Evolutionary conservation across 192 early-diverging fungal species (phyloP).

Genomic region (Backusella luteola): DNA sequence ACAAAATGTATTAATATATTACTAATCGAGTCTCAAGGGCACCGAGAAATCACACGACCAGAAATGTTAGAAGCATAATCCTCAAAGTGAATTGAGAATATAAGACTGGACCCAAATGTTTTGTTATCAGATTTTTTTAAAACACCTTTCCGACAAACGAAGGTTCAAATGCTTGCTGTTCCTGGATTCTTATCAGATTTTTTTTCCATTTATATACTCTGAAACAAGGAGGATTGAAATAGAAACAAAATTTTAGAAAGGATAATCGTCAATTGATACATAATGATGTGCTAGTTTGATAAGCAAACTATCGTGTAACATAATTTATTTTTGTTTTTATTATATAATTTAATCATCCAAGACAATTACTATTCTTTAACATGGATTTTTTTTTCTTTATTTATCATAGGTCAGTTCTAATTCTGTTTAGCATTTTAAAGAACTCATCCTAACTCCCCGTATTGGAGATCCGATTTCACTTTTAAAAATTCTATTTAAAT

Average conservation of each 20-base stretch:
- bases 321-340: too few relatives aligned
- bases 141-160: neutral
- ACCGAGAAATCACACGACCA: neutral
- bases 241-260: neutral
- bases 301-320: neutral
- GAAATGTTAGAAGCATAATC: neutral
- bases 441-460: neutral
- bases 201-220: neutral
- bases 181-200: constrained; percentile 2
- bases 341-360: too few relatives aligned
- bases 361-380: too few relatives aligned
- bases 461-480: neutral
- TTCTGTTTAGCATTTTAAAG: neutral
- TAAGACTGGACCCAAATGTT: neutral
- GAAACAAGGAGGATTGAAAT: neutral
- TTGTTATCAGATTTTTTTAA: neutral
- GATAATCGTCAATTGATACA: neutral
- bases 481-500: neutral
- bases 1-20: neutral
- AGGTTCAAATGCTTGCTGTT: neutral
- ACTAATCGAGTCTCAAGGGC: neutral
- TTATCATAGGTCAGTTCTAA: neutral
- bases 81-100: neutral
- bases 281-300: neutral
- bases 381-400: neutral